phyloP scores from a whole-genome alignment of 768 basidiomycete genomes.

The Xanthoconium purpureum region DNA sequence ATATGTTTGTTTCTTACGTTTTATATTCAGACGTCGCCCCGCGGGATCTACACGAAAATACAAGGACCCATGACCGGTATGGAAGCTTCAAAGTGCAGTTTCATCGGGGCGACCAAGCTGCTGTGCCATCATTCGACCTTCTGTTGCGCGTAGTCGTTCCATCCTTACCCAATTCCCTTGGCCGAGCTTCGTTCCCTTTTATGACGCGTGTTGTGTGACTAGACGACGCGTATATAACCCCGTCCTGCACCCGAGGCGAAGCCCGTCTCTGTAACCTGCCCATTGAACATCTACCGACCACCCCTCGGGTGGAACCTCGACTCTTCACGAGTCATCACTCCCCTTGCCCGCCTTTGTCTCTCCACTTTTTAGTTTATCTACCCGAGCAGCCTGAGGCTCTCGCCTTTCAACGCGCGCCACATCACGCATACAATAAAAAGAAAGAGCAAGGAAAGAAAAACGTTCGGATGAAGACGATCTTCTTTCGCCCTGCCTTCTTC shows the following conservation, averaged over 20 bases:
- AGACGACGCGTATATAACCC: slow-evolving; percentile 9
- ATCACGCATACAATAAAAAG: not conserved
- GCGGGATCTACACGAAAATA: slow-evolving; percentile 5
- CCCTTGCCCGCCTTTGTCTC: too few species aligned
- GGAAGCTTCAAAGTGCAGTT: not conserved
- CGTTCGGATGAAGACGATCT: slow-evolving; percentile 15
- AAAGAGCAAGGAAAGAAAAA: too few species aligned
- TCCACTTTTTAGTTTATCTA: too few species aligned
- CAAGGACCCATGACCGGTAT: slow-evolving; percentile 7
- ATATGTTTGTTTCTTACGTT: slow-evolving; percentile 18
- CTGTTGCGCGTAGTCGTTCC: not conserved
- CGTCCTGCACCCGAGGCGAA: not conserved
- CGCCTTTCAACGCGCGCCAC: not conserved
- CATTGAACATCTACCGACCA: too few species aligned
- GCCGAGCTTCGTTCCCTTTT: not conserved
- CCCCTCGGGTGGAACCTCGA: too few species aligned
- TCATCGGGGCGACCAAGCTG: too few species aligned
- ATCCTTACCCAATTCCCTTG: too few species aligned
- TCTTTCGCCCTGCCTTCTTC: slow-evolving; percentile 23
- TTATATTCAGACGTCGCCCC: not conserved
- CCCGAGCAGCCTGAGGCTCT: slow-evolving; percentile 12
- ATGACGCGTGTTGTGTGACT: slow-evolving; percentile 18
- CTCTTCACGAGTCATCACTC: too few species aligned
- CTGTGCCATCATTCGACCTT: not conserved
- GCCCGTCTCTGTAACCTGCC: not conserved